Evolutionary conservation across 2,329 filamentous ascomycete genomes (phyloP).

Genomic region (Phoma sp.): DNA sequence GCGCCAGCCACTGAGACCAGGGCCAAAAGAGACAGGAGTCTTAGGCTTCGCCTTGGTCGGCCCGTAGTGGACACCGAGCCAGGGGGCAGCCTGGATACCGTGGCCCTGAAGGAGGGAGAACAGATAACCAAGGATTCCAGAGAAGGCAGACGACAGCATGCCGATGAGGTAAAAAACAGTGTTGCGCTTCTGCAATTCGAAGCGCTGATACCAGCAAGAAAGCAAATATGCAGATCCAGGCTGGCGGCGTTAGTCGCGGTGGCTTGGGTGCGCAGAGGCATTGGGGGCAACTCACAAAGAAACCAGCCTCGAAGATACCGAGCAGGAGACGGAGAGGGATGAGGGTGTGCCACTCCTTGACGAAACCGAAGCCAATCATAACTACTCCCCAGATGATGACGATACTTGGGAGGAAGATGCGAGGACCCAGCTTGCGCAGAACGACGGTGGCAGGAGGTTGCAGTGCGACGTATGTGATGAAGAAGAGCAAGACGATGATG

Average conservation of each 20-base stretch:
- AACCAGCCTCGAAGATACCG: constrained; percentile 36
- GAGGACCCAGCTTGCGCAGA: constrained; percentile 30
- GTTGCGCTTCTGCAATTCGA: constrained; percentile 62
- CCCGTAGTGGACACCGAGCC: constrained; percentile 41
- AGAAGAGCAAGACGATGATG: constrained; percentile 31
- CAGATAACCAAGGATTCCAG: constrained; percentile 35
- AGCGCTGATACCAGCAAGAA: constrained; percentile 65
- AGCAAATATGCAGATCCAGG: no score
- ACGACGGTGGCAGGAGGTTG: constrained; percentile 35
- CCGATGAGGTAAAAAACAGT: constrained; percentile 59
- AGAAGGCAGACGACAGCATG: constrained; percentile 34
- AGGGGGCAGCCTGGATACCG: constrained; percentile 46
- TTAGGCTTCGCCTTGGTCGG: constrained; percentile 30
- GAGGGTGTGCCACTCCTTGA: constrained; percentile 33
- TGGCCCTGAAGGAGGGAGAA: constrained; percentile 56
- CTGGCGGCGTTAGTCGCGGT: no score
- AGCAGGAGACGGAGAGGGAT: constrained; percentile 31
- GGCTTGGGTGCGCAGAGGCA: no score
- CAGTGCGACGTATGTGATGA: constrained; percentile 34
- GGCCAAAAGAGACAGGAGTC: constrained; percentile 26
- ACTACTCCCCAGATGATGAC: constrained; percentile 33
- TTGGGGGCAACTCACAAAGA: no score
- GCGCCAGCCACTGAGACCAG: constrained; percentile 45
- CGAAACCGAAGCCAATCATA: constrained; percentile 34
- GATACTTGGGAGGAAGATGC: constrained; percentile 27